Percentiles rank a stretch among this genome's conserved stretches.
These are phyloP conservation scores for Hortaea werneckii DNA, from an alignment of 2,329 filamentous ascomycete genomes.

Conservation along the genomic window DNA sequence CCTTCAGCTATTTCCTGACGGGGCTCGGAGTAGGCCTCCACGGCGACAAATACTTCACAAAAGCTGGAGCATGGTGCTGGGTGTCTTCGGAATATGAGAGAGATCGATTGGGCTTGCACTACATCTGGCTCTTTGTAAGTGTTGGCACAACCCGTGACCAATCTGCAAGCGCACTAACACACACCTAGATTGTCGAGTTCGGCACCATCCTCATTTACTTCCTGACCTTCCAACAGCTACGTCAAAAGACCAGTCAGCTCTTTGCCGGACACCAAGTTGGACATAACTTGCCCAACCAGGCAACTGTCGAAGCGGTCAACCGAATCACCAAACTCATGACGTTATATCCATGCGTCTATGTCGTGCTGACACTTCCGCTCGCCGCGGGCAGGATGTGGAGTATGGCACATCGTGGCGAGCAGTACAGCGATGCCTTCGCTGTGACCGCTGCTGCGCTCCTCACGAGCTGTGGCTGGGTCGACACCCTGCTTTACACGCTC, in stretches of 20 bases:
- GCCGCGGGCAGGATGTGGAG: constrained; percentile 53
- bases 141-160: no score
- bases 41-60: constrained; percentile 45
- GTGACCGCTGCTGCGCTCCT: constrained; percentile 47
- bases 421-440: constrained; percentile 31
- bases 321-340: constrained; percentile 50
- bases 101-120: constrained; percentile 52
- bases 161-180: background rate
- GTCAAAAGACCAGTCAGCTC: constrained; percentile 16
- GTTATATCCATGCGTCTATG: constrained; percentile 59
- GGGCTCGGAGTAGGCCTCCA: constrained; percentile 40
- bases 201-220: constrained; percentile 43
- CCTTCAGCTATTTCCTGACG: constrained; percentile 49
- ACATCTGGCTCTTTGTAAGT: constrained; percentile 50
- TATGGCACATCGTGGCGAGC: constrained; percentile 41
- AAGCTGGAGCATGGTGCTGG: constrained; percentile 61
- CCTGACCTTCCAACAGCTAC: constrained; percentile 21
- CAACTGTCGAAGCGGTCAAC: constrained; percentile 21
- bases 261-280: constrained; percentile 6
- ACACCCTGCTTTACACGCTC: constrained; percentile 48
- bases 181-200: constrained; percentile 35
- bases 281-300: constrained; percentile 10
- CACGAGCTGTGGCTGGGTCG: constrained; percentile 49
- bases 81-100: constrained; percentile 45
- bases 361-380: constrained; percentile 57